A percentile compares a stretch with the other conserved stretches of the same genome.
Conservation (phyloP, 805 yeast species). For the Suhomyces emberorum region DNA sequence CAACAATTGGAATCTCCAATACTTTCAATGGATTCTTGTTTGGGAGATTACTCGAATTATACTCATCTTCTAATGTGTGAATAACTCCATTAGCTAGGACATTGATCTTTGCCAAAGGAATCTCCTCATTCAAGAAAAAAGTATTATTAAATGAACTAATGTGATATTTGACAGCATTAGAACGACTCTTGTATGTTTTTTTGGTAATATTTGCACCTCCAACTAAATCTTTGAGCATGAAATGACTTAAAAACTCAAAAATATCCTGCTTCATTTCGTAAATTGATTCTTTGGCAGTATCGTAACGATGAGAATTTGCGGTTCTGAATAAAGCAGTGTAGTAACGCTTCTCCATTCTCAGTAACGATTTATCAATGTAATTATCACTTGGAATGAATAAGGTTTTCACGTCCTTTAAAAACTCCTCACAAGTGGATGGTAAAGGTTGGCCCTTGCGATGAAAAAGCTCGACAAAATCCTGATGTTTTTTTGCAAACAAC, state of each 20-base stretch:
- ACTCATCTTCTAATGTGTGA: slow-evolving; percentile 25
- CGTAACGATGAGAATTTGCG: slow-evolving; percentile 10
- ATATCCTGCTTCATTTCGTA: slow-evolving; percentile 31
- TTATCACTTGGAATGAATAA: slow-evolving; percentile 35
- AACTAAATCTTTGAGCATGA: slow-evolving; percentile 25
- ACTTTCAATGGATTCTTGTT: slow-evolving; percentile 17
- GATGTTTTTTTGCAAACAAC: slow-evolving; percentile 15
- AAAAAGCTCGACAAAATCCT: background rate
- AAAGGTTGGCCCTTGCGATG: slow-evolving; percentile 10
- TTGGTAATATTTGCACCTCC: slow-evolving; percentile 30
- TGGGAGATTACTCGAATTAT: background rate
- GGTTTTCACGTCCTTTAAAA: slow-evolving; percentile 24
- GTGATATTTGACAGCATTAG: slow-evolving; percentile 12
- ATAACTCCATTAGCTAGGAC: slow-evolving; percentile 33
- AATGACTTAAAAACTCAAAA: slow-evolving; percentile 19
- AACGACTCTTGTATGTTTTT: slow-evolving; percentile 6
- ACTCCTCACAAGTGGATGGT: slow-evolving; percentile 25
- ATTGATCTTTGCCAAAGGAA: slow-evolving; percentile 15
- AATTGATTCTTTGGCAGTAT: slow-evolving; percentile 29
- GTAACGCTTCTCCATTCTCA: slow-evolving; percentile 25
- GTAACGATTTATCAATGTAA: slow-evolving; percentile 21
- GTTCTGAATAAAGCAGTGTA: slow-evolving; percentile 13
- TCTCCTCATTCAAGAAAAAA: slow-evolving; percentile 18
- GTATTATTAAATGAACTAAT: slow-evolving; percentile 11
- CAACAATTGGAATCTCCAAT: slow-evolving; percentile 19